These are phyloP conservation scores for Solanum hybrid DNA, from an alignment of 305 asterid genomes.

Conservation along the genomic window DNA sequence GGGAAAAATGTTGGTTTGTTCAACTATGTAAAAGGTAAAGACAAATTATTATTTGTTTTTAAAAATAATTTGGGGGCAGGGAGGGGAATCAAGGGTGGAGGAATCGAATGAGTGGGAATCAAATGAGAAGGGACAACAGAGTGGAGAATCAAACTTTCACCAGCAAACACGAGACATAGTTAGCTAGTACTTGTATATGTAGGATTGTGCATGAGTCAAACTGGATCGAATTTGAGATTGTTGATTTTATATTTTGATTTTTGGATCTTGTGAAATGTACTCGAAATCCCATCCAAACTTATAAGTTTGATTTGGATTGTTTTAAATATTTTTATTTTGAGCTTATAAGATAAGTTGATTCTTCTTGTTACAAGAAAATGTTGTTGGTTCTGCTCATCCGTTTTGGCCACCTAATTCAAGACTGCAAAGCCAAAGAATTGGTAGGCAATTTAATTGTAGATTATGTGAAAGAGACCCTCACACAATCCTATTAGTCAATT, in stretches of 20 bases:
- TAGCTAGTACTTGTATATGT: background rate
- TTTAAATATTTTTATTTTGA: background rate
- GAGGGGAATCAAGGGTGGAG: too few relatives aligned
- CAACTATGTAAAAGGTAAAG: too few relatives aligned
- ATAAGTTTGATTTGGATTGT: background rate
- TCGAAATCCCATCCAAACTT: background rate
- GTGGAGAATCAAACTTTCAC: too few relatives aligned
- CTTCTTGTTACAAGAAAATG: background rate
- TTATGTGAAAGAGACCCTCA: background rate
- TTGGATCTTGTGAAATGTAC: background rate
- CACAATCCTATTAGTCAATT: background rate
- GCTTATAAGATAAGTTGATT: too few relatives aligned
- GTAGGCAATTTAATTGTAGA: background rate
- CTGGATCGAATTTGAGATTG: background rate
- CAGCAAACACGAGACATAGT: too few relatives aligned
- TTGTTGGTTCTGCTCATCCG: background rate
- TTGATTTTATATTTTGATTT: background rate
- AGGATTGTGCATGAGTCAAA: background rate
- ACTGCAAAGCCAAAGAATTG: background rate
- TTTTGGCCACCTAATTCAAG: slow-evolving; percentile 7
- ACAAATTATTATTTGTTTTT: too few relatives aligned
- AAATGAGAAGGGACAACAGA: too few relatives aligned
- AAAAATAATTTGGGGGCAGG: too few relatives aligned
- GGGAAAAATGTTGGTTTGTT: slow-evolving; percentile 17
- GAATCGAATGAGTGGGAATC: too few relatives aligned